These are phyloP conservation scores for Tetracentron sinense DNA, from an alignment of 164 flowering plant genomes.

Conservation along the genomic window DNA sequence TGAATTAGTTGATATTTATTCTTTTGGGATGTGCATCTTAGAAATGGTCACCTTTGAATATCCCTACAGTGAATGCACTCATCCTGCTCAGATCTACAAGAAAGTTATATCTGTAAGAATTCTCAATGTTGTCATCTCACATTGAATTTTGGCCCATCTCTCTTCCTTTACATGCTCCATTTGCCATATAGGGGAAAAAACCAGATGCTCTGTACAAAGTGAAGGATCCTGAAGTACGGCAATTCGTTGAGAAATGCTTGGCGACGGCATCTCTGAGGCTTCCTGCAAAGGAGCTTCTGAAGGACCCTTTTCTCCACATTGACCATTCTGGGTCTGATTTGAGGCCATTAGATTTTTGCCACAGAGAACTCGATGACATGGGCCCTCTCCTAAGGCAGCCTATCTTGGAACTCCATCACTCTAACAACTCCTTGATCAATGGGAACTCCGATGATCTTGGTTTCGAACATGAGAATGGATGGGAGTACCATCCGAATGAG, in stretches of 20 bases:
- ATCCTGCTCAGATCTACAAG: constrained; percentile 94
- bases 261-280: constrained; percentile 70
- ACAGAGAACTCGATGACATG: constrained; percentile 28
- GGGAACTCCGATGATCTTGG: constrained; percentile 29
- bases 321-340: constrained; percentile 52
- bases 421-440: constrained; percentile 27
- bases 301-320: constrained; percentile 79
- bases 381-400: constrained; percentile 39
- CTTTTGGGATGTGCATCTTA: constrained; percentile 96
- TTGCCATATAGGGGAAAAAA: constrained; percentile 62
- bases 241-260: constrained; percentile 88
- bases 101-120: constrained; percentile 87
- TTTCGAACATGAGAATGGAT: constrained; percentile 37
- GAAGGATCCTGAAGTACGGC: constrained; percentile 72
- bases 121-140: neutral
- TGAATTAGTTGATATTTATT: constrained; percentile 91
- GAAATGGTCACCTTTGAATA: constrained; percentile 97
- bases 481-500: constrained; percentile 34
- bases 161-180: neutral
- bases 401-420: constrained; percentile 22
- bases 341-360: constrained; percentile 35
- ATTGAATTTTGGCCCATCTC: neutral
- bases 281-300: constrained; percentile 76
- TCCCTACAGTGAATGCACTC: constrained; percentile 96
- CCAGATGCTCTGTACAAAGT: constrained; percentile 85